Evolutionary conservation across 371 early-diverging fungal genomes (phyloP).

Genomic region (Encephalitozoon romaleae): DNA sequence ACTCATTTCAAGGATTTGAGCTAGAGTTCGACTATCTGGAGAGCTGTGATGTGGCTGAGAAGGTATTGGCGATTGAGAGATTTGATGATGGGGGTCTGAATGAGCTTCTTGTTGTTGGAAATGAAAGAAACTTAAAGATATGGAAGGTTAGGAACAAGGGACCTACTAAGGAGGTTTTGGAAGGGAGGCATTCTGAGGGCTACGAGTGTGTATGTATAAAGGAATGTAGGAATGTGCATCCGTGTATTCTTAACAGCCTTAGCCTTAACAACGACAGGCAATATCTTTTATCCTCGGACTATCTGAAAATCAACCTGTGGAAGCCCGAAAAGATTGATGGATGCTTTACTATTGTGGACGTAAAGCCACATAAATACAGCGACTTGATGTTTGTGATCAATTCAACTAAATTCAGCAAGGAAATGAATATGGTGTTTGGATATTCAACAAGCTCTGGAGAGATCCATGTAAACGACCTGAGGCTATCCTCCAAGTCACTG

Average conservation of each 20-base stretch:
- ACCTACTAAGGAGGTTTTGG: slow-evolving; percentile 14
- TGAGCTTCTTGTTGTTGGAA: slow-evolving; percentile 40
- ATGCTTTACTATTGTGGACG: slow-evolving; percentile 70
- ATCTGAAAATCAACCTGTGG: slow-evolving; percentile 92
- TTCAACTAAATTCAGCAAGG: slow-evolving; percentile 87
- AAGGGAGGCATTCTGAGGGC: not conserved
- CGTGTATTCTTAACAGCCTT: slow-evolving; percentile 95
- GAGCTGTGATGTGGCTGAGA: slow-evolving; percentile 94
- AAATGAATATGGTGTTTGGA: slow-evolving; percentile 83
- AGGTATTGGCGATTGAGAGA: slow-evolving; percentile 95
- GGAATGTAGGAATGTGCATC: slow-evolving; percentile 82
- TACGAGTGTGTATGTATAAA: slow-evolving; percentile 12
- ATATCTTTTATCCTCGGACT: slow-evolving; percentile 90
- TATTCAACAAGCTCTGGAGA: slow-evolving; percentile 93
- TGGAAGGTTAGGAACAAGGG: slow-evolving; percentile 37
- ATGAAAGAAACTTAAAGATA: slow-evolving; percentile 55
- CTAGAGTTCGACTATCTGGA: slow-evolving; percentile 97
- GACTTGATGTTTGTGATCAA: slow-evolving; percentile 96
- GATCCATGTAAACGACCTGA: slow-evolving; percentile 86
- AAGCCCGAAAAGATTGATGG: slow-evolving; percentile 67
- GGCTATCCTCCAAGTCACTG: slow-evolving; percentile 54
- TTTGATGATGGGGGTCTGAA: slow-evolving; percentile 55
- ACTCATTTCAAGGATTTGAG: slow-evolving; percentile 62
- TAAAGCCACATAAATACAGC: slow-evolving; percentile 94
- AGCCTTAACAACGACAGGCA: slow-evolving; percentile 88